Evolutionary conservation across 2,329 filamentous ascomycete species (phyloP), one percentile per base, ranked within the genome.

Genomic region (Bertia moriformis): DNA sequence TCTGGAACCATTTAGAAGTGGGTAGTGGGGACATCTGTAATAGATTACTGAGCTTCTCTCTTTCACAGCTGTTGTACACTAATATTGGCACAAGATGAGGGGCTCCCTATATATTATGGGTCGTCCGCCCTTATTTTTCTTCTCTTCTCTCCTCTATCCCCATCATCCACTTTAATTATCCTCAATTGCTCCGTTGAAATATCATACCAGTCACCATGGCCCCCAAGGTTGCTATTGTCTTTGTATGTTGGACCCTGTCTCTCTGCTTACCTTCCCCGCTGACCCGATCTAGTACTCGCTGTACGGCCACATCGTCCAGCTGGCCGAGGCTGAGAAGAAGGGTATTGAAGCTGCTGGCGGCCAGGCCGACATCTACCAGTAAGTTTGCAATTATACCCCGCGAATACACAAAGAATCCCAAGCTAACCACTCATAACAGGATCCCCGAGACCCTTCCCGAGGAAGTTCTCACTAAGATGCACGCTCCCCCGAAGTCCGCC

Each of bases 201-300:
- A n/a, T n/a, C n/a, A n/a, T n/a, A 43, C 41, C 45, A 41, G 45
- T 54, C 67, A 71, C 52, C 53, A 93, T 93, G 86, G 84, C 83
- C 65, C 83, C 84, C 61, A 93, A 85, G 69, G 74, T 94, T 57
- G 87, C 87, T 51, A 91, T 94, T 63, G 76, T 94, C 59, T 93
- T 77, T 61, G 83, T 88, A 70, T 50, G 82, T 73, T 37, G n/a
- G n/a, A n/a, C n/a, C n/a, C n/a, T n/a, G n/a, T 40, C 38, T 39
- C 38, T 32, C 41, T 39, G 29, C 41, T 27, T 22, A 39, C 32
- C 20, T 39, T 24, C n/a, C n/a, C n/a, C n/a, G n/a, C n/a, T n/a
- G n/a, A n/a, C n/a, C n/a, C n/a, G n/a, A n/a, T n/a, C 22, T 44
- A 91, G 84, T 93, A 93, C 68, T 93, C 86, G 49, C 83, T 87